Conservation (phyloP, 2,329 filamentous ascomycete genomes). For the Fusarium kyushuense region DNA sequence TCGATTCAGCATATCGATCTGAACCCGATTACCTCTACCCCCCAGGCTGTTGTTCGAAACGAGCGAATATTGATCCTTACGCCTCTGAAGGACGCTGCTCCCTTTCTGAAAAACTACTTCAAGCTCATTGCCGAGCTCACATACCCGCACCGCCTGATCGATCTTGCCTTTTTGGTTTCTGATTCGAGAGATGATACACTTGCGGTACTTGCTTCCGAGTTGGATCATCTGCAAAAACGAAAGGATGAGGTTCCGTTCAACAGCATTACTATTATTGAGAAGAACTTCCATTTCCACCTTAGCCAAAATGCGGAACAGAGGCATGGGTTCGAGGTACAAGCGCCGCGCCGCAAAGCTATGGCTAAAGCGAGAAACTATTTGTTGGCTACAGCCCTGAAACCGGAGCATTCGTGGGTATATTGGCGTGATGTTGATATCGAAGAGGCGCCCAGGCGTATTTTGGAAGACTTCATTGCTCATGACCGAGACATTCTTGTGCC, state of each 20-base stretch:
- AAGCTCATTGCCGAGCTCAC: constrained; percentile 89
- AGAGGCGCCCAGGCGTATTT: constrained; percentile 85
- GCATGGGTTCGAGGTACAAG: constrained; percentile 89
- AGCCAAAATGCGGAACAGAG: constrained; percentile 84
- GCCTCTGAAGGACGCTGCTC: constrained; percentile 88
- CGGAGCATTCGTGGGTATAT: constrained; percentile 98
- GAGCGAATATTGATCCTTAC: constrained; percentile 94
- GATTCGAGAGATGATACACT: constrained; percentile 93
- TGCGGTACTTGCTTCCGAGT: constrained; percentile 84
- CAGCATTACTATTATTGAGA: constrained; percentile 86
- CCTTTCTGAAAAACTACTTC: constrained; percentile 88
- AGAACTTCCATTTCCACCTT: constrained; percentile 84
- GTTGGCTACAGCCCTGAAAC: constrained; percentile 83
- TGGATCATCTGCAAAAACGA: constrained; percentile 87
- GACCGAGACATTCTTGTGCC: constrained; percentile 94
- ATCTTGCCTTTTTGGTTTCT: constrained; percentile 92
- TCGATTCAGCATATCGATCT: constrained; percentile 85
- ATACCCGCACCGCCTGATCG: constrained; percentile 95
- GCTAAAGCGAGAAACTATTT: constrained; percentile 93
- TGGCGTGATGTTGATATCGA: constrained; percentile 98
- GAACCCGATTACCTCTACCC: constrained; percentile 85
- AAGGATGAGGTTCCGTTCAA: constrained; percentile 85
- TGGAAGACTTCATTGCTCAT: constrained; percentile 96
- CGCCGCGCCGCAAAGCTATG: constrained; percentile 89
- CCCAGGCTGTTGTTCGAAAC: constrained; percentile 80